A percentile compares a stretch with the other conserved stretches of the same genome.
Conservation (phyloP, 2,329 filamentous ascomycete genomes). For the Fusarium bulbicola region DNA sequence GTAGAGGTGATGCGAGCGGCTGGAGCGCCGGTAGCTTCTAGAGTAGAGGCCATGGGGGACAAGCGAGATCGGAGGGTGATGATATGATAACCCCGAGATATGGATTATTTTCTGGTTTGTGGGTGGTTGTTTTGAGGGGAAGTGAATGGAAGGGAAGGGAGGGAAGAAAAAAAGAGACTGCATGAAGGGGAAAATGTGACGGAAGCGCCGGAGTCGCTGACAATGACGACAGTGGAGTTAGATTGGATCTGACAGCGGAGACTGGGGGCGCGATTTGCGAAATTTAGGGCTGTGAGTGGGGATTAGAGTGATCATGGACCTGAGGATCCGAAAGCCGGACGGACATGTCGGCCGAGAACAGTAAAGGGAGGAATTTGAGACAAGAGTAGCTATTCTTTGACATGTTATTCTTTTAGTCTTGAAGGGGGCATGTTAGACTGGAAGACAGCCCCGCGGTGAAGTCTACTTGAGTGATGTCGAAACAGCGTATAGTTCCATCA, state of each 20-base stretch:
- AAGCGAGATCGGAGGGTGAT: constrained; percentile 7
- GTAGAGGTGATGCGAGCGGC: constrained; percentile 44
- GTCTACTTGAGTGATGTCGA: too few relatives aligned
- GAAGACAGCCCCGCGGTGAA: too few relatives aligned
- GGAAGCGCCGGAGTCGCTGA: constrained; percentile 38
- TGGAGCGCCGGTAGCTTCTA: constrained; percentile 36
- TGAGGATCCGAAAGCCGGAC: constrained; percentile 10
- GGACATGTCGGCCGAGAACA: constrained; percentile 25
- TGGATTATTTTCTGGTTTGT: background rate
- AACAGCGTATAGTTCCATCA: background rate
- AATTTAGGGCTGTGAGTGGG: constrained; percentile 21
- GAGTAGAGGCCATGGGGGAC: constrained; percentile 41
- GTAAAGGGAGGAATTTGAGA: background rate
- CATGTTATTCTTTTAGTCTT: too few relatives aligned
- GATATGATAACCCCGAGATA: background rate
- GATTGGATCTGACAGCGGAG: constrained; percentile 24
- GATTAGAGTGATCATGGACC: constrained; percentile 7
- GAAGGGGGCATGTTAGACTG: too few relatives aligned
- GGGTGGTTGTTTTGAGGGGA: constrained; percentile 4
- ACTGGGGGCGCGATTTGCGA: constrained; percentile 1
- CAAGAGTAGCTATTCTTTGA: background rate
- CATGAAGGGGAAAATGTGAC: constrained; percentile 22
- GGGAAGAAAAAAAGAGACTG: constrained; percentile 10
- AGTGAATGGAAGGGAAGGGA: background rate
- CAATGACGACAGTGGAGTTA: constrained; percentile 26